Percentiles rank a stretch among this genome's conserved stretches.
Evolutionary conservation across 2,329 filamentous ascomycete genomes (phyloP).

Genomic region (Talaromyces sp.): DNA sequence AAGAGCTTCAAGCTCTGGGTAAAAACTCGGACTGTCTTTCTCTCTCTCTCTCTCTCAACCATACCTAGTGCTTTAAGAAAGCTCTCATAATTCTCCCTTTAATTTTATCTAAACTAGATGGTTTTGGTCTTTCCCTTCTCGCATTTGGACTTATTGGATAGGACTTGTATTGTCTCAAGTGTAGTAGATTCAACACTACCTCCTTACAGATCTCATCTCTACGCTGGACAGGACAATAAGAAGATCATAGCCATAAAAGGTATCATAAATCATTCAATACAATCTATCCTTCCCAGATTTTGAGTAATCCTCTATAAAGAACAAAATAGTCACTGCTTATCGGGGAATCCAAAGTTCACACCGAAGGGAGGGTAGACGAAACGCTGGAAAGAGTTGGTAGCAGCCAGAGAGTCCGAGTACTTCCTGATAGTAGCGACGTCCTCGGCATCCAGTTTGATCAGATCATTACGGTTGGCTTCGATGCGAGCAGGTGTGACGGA

Average conservation of each 20-base stretch:
- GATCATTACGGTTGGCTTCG: slow-evolving; percentile 40
- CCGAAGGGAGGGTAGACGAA: slow-evolving; percentile 72
- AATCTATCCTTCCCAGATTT: neutral
- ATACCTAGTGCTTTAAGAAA: too few species aligned
- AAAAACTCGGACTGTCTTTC: too few species aligned
- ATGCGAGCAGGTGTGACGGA: slow-evolving; percentile 46
- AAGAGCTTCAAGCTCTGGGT: too few species aligned
- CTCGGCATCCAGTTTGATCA: slow-evolving; percentile 42
- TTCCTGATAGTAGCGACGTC: slow-evolving; percentile 43
- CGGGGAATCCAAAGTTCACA: slow-evolving; percentile 71
- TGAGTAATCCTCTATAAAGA: neutral
- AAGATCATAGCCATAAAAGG: neutral
- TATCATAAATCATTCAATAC: slow-evolving; percentile 8
- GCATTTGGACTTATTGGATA: too few species aligned
- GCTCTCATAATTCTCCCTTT: too few species aligned
- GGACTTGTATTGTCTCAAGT: too few species aligned
- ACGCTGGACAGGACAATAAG: neutral
- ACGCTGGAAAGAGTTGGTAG: slow-evolving; percentile 37
- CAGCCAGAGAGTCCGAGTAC: slow-evolving; percentile 38
- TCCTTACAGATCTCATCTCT: neutral
- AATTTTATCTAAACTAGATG: too few species aligned
- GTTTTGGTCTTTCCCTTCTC: too few species aligned
- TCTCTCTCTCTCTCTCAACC: too few species aligned
- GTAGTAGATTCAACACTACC: neutral
- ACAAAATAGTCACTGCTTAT: slow-evolving; percentile 50